Percentiles rank a stretch among this genome's conserved stretches.
Conservation (phyloP, 495 filamentous ascomycete species). For the Thermothielavioides terrestris region DNA sequence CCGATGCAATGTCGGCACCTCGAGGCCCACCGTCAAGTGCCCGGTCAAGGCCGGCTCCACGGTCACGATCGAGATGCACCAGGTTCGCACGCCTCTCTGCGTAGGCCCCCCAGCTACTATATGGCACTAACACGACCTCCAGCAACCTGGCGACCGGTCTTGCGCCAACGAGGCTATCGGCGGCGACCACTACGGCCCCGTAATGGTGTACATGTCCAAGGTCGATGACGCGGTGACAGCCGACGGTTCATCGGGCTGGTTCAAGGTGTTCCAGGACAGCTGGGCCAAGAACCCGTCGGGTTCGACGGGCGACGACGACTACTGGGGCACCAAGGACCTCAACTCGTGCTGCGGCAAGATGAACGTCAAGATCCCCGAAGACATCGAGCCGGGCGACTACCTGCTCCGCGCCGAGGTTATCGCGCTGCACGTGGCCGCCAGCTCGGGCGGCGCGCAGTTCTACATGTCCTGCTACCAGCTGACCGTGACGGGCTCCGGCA, state of each 20-base stretch:
- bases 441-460: conserved; percentile 37
- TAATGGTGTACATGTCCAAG: conserved; percentile 46
- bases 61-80: conserved; percentile 47
- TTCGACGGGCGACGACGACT: conserved; percentile 34
- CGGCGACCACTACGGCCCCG: conserved; percentile 40
- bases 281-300: conserved; percentile 33
- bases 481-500: conserved; percentile 27
- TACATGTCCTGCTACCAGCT: conserved; percentile 48
- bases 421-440: conserved; percentile 40
- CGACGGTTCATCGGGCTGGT: conserved; percentile 39
- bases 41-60: conserved; percentile 38
- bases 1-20: conserved; percentile 34
- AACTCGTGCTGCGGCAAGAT: conserved; percentile 47
- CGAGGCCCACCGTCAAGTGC: conserved; percentile 33
- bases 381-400: conserved; percentile 44
- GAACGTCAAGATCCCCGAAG: conserved; percentile 39
- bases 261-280: conserved; percentile 44
- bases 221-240: conserved; percentile 42
- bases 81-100: conserved; percentile 22
- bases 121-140: conserved; percentile 19
- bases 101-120: not conserved
- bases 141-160: conserved; percentile 37
- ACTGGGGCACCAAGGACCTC: conserved; percentile 45
- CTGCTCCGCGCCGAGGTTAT: conserved; percentile 45
- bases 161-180: conserved; percentile 42